Base-by-base conservation (phyloP, 192 early-diverging fungal genomes). In the Piromyces finnis region DNA sequence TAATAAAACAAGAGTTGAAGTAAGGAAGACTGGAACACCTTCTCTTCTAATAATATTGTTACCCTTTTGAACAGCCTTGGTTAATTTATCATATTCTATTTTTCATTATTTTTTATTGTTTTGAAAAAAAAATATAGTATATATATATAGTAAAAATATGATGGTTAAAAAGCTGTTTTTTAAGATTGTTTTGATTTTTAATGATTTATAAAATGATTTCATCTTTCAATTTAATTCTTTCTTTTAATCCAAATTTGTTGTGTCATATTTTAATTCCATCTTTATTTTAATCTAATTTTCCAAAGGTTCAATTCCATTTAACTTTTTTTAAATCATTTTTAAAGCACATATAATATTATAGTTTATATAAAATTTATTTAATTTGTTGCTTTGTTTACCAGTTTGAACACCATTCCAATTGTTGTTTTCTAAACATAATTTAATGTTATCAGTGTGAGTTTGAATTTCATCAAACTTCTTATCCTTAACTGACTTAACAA, bases 401-500 rank as follows among this genome's bases (percentile, higher is more conserved):
- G 87, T 94, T 78, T 90, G 86, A 80, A 93, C 91, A 51, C 87
- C 86, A 77, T 90, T 91, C 96, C 96, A 98, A 85, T 96, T 94
- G 84, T 94, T 93, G 80, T 93, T 95, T 84, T 96, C 95, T 84
- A 89, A 83, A 4, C 89, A 90, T 82, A 93, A 94, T 77, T 92
- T 86, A 77, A 96, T 87, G 11, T 87, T 83, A 80, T 89, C 89
- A 78, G 90, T 87, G 77, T 90, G 84, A 30, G 79, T 82, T 68
- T 93, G 87, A 85, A 97, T 87, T 84, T 98, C 95, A 27, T 97
- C 93, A 79, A 91, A 87, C 68, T 93, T 91, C 89, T 96, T 98
- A 85, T 95, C 94, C 84, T 93, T 94, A 82, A 89, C 90, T 35
- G 91, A 94, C 83, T 92, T 92, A 22, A 95, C 92, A 78, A 91